Evolutionary conservation across 1,284 basidiomycete species (phyloP), one percentile per base, ranked within the genome.

Genomic region (Ganoderma leucocontextum): DNA sequence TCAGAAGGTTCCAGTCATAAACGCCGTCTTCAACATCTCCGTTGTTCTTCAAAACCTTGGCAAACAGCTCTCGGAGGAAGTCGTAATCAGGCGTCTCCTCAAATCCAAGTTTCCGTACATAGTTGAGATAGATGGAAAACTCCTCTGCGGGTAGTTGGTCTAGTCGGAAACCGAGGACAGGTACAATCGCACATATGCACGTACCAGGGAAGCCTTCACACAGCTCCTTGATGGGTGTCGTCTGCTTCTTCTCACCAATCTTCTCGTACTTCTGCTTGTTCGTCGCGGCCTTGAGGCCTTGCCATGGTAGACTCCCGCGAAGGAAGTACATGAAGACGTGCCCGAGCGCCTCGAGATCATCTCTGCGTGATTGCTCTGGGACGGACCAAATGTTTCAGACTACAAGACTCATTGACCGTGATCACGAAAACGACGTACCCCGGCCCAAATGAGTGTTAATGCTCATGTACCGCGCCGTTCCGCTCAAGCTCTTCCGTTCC

Each of bases 261-360:
- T 97, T 98, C 84, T 98, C 96, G 83, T 98, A 98, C 86, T 98
- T 98, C 83, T 97, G 95, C 86, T 98, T 98, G 85, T 98, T 97
- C 69, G 95, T 98, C 25, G 95, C 95, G 49, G 95, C 96, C 82
- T 97, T 98, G 74, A 98, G 89, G 64, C 96, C 96, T 79, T 98
- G 96, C 96, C 96, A 98, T 36, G 96, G 96, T 61, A 98, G 81
- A 70, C 95, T 93, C 44, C 96, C 96, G 64, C 96, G 90, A 61
- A 98, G 82, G 82, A 98, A 98, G 85, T 98, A 98, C 93, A 98
- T 96, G 83, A 98, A 98, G 73, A 98, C 96, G 82, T 98, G 96
- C 6, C 96, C 96, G 7, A 98, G 87, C 2, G 96, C 93, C 83
- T 98, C 96, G 62, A 98, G 85, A 81, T 98, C 96, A 80, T 98